Evolutionary conservation across 2,329 filamentous ascomycete genomes (phyloP).

Genomic region (Davidsoniella virescens): DNA sequence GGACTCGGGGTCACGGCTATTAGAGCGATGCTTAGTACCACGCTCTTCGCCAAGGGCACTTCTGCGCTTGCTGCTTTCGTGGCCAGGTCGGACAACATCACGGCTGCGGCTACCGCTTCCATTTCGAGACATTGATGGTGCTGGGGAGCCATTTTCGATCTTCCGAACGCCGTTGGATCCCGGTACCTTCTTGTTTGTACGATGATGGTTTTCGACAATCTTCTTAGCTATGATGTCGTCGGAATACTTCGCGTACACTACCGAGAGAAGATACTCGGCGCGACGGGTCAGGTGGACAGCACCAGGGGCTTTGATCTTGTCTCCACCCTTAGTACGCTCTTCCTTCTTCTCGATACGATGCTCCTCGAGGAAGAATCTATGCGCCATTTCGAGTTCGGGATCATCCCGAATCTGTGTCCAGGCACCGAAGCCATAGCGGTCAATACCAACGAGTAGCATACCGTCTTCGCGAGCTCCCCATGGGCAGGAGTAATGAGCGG

Average conservation of each 20-base stretch:
- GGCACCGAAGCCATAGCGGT: conserved; percentile 84
- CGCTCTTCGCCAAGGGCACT: conserved; percentile 29
- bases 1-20: conserved; percentile 18
- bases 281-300: conserved; percentile 91
- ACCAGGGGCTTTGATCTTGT: conserved; percentile 80
- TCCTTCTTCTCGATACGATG: conserved; percentile 97
- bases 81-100: conserved; percentile 22
- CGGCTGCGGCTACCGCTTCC: conserved; percentile 32
- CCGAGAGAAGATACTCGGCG: conserved; percentile 88
- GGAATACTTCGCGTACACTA: conserved; percentile 72
- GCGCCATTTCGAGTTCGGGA: conserved; percentile 62
- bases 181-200: conserved; percentile 69
- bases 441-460: conserved; percentile 90
- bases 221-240: conserved; percentile 60
- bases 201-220: conserved; percentile 80
- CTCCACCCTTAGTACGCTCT: conserved; percentile 63
- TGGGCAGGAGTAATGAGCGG: conserved; percentile 74
- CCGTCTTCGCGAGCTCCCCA: conserved; percentile 93
- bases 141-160: conserved; percentile 54
- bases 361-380: conserved; percentile 94
- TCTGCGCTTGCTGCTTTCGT: conserved; percentile 43
- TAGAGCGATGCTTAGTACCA: conserved; percentile 29
- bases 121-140: conserved; percentile 30
- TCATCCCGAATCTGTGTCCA: conserved; percentile 94
- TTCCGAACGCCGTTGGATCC: conserved; percentile 44